Conservation (phyloP, 1,284 basidiomycete genomes). For the Tilletia walkeri region DNA sequence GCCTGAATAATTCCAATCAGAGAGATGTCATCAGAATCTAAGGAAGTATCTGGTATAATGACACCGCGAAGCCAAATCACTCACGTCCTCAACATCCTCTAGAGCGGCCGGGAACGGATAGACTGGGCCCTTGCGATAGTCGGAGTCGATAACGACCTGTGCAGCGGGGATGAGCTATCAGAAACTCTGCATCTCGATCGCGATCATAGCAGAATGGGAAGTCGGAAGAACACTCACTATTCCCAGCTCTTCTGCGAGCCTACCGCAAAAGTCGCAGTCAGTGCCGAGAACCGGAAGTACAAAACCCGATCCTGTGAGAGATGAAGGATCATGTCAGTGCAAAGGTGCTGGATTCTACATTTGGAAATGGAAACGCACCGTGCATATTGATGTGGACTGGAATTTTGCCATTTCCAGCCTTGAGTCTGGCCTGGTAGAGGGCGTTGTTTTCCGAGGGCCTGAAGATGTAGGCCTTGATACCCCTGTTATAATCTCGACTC, state of each 20-base stretch:
- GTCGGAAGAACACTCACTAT: background rate
- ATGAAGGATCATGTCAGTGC: background rate
- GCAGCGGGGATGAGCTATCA: background rate
- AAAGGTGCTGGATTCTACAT: too few species aligned
- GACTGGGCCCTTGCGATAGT: conserved; percentile 51
- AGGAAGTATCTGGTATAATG: too few species aligned
- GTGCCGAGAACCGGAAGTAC: conserved; percentile 34
- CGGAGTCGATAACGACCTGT: conserved; percentile 35
- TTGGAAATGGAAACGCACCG: conserved; percentile 7
- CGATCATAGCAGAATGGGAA: background rate
- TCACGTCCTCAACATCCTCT: conserved; percentile 37
- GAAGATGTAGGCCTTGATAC: conserved; percentile 36
- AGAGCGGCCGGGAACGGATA: conserved; percentile 42
- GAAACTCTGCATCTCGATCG: too few species aligned
- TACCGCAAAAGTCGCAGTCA: conserved; percentile 26
- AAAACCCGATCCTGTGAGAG: conserved; percentile 29
- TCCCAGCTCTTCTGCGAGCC: background rate
- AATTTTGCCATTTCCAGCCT: conserved; percentile 21
- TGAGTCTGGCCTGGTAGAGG: background rate
- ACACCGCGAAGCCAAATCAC: background rate
- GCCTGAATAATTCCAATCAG: background rate
- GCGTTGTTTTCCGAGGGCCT: conserved; percentile 24
- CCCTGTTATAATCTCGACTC: conserved; percentile 29
- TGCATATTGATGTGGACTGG: conserved; percentile 35
- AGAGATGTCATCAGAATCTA: background rate